phyloP scores from a whole-genome alignment of 352 stramenopile species.

The Globisporangium canariense region DNA sequence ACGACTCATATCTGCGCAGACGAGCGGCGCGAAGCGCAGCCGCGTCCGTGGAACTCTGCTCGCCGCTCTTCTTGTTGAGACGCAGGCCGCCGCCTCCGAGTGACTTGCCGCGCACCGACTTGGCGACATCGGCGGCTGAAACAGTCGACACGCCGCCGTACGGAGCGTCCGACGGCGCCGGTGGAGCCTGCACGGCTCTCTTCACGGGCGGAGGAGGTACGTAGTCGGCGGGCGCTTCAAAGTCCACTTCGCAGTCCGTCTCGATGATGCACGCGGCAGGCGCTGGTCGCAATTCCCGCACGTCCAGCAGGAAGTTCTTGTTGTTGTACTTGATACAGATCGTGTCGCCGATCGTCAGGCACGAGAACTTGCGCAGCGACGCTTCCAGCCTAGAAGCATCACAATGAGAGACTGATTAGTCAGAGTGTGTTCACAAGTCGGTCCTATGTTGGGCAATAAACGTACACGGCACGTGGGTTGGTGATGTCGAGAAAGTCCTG shows the following conservation, averaged over 20 bases:
- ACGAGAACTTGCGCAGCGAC: slow-evolving; percentile 91
- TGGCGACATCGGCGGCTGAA: slow-evolving; percentile 4
- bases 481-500: slow-evolving; percentile 99
- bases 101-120: slow-evolving; percentile 9
- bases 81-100: slow-evolving; percentile 53
- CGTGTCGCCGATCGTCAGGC: slow-evolving; percentile 97
- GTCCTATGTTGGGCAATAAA: background rate
- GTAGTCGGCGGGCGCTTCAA: slow-evolving; percentile 93
- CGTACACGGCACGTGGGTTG: slow-evolving; percentile 96
- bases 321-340: slow-evolving; percentile 99
- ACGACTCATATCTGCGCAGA: slow-evolving; percentile 79
- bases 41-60: slow-evolving; percentile 56
- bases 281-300: slow-evolving; percentile 95
- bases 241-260: slow-evolving; percentile 99
- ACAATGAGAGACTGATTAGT: background rate
- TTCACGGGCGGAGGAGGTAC: slow-evolving; percentile 40
- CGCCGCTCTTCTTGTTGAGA: slow-evolving; percentile 60
- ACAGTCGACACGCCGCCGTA: slow-evolving; percentile 51
- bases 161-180: slow-evolving; percentile 40
- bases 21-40: slow-evolving; percentile 64
- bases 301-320: slow-evolving; percentile 98
- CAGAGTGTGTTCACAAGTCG: background rate
- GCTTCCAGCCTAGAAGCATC: slow-evolving; percentile 52
- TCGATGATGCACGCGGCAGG: slow-evolving; percentile 99
- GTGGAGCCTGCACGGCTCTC: slow-evolving; percentile 22